Conservation (phyloP, 1,139 yeast species). For the Yamadazyma blattariae region DNA sequence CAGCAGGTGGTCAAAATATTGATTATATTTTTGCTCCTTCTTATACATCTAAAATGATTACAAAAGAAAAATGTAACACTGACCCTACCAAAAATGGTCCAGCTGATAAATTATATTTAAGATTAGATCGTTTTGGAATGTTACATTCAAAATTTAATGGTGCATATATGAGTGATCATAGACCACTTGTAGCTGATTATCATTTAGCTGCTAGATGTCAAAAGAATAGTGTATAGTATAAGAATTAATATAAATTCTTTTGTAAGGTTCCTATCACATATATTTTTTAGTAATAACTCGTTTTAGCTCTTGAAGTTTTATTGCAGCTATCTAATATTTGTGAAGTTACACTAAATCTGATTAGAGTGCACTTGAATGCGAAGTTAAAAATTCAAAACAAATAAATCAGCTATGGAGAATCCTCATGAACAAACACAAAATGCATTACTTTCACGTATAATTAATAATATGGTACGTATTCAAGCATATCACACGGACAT, state of each 20-base stretch:
- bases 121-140: slow-evolving; percentile 37
- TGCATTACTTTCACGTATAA: slow-evolving; percentile 72
- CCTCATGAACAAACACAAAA: slow-evolving; percentile 88
- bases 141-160: slow-evolving; percentile 46
- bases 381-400: no score
- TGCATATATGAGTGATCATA: slow-evolving; percentile 49
- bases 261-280: no score
- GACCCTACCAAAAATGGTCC: slow-evolving; percentile 6
- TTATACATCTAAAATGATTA: slow-evolving; percentile 24
- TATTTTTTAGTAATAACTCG: no score
- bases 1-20: slow-evolving; percentile 35
- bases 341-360: no score
- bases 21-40: slow-evolving; percentile 50
- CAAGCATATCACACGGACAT: no score
- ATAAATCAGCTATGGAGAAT: slow-evolving; percentile 65
- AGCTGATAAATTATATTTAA: slow-evolving; percentile 18
- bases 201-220: slow-evolving; percentile 7
- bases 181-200: slow-evolving; percentile 52
- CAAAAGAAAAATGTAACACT: slow-evolving; percentile 16
- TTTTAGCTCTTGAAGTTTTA: no score
- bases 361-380: no score
- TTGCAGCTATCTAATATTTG: no score
- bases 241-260: no score
- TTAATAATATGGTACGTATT: slow-evolving; percentile 72
- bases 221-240: not conserved